Conservation (phyloP, 2,329 filamentous ascomycete species). For the Daldinia sp. region DNA sequence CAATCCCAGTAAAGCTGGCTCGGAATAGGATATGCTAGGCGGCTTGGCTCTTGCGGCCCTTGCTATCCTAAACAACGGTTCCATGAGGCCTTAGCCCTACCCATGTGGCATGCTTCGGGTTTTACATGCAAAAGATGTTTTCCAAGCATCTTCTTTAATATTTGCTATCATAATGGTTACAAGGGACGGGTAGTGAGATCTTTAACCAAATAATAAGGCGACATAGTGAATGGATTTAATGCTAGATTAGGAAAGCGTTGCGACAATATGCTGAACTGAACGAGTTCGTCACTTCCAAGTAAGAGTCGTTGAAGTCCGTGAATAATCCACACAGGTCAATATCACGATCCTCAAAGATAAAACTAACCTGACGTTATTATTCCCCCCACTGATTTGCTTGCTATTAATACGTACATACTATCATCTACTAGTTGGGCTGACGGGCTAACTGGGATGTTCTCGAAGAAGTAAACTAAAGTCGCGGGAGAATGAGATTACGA, state of each 20-base stretch:
- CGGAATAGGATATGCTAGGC: slow-evolving; percentile 25
- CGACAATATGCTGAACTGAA: background rate
- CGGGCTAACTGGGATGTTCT: slow-evolving; percentile 22
- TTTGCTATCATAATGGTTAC: slow-evolving; percentile 31
- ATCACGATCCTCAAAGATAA: slow-evolving; percentile 12
- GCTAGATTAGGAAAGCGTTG: slow-evolving; percentile 26
- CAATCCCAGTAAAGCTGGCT: slow-evolving; percentile 18
- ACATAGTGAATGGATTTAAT: slow-evolving; percentile 7
- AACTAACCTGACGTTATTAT: slow-evolving; percentile 18
- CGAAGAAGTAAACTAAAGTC: slow-evolving; percentile 16
- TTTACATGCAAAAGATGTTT: slow-evolving; percentile 29
- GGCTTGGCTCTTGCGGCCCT: slow-evolving; percentile 20
- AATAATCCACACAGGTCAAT: background rate
- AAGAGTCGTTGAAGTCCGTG: background rate
- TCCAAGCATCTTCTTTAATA: slow-evolving; percentile 25
- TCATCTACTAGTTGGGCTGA: slow-evolving; percentile 4
- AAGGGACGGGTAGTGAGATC: slow-evolving; percentile 27
- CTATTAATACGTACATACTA: slow-evolving; percentile 12
- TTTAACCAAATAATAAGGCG: slow-evolving; percentile 16
- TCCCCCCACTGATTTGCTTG: slow-evolving; percentile 20
- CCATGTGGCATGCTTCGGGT: slow-evolving; percentile 30
- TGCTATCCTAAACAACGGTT: slow-evolving; percentile 24
- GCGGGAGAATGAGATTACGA: slow-evolving; percentile 31
- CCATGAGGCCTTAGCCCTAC: slow-evolving; percentile 28
- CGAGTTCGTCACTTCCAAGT: background rate